These are phyloP conservation scores for Earliella scabrosa DNA, from an alignment of 1,284 basidiomycete genomes.

Conservation along the genomic window DNA sequence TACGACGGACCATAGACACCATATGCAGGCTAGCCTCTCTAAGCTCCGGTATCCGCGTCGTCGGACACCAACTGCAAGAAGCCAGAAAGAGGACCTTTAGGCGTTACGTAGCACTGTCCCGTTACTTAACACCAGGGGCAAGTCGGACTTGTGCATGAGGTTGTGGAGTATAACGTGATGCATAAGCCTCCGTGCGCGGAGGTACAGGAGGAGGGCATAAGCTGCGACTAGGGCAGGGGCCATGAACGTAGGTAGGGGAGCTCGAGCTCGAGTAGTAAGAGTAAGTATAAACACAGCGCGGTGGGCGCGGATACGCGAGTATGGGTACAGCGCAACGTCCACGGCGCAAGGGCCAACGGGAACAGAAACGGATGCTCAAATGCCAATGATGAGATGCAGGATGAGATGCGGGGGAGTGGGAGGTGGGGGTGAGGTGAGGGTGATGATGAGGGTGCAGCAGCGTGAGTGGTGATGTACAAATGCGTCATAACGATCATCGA, in stretches of 20 bases:
- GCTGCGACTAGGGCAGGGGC: background rate
- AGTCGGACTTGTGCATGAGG: too few relatives aligned
- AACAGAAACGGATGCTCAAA: background rate
- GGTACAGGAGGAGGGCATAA: background rate
- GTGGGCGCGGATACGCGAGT: slow-evolving; percentile 18
- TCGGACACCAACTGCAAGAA: too few relatives aligned
- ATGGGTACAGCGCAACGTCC: slow-evolving; percentile 29
- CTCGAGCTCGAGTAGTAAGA: too few relatives aligned
- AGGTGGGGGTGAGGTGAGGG: slow-evolving; percentile 1
- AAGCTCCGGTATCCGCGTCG: too few relatives aligned
- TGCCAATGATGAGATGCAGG: slow-evolving; percentile 2
- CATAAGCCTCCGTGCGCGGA: background rate
- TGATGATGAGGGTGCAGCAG: background rate
- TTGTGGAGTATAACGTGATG: background rate
- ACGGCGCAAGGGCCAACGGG: slow-evolving; percentile 13
- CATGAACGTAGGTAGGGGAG: background rate
- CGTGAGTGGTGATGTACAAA: slow-evolving; percentile 24
- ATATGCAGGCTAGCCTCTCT: too few relatives aligned
- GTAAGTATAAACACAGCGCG: slow-evolving; percentile 21
- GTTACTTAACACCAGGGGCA: too few relatives aligned
- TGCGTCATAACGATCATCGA: slow-evolving; percentile 27
- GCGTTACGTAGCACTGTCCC: too few relatives aligned
- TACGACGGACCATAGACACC: too few relatives aligned
- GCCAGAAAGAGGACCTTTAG: too few relatives aligned
- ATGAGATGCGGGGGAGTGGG: background rate